phyloP scores from a whole-genome alignment of 768 basidiomycete genomes.

The Kwoniella shandongensis region DNA sequence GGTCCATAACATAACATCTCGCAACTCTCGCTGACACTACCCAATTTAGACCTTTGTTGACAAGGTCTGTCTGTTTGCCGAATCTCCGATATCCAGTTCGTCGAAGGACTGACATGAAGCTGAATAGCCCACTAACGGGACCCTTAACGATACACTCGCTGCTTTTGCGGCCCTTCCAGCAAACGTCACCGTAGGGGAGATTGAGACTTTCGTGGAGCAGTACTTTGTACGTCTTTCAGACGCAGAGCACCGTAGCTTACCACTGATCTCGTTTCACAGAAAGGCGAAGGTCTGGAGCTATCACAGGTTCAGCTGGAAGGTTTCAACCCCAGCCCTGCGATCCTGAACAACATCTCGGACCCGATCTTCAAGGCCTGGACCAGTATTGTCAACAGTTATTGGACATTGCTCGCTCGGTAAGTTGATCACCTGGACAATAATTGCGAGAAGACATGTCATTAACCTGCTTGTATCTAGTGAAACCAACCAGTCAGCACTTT shows the following conservation, averaged over 20 bases:
- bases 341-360: conserved; percentile 70
- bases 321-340: conserved; percentile 66
- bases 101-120: conserved; percentile 10
- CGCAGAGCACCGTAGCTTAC: too few relatives aligned
- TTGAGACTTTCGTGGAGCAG: conserved; percentile 68
- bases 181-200: conserved; percentile 63
- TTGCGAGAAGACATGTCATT: not conserved
- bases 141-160: conserved; percentile 65
- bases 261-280: conserved; percentile 33
- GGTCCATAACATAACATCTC: not conserved
- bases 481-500: conserved; percentile 71
- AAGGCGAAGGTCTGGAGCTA: conserved; percentile 82
- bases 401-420: conserved; percentile 69
- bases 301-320: conserved; percentile 63
- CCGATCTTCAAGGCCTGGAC: conserved; percentile 70
- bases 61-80: conserved; percentile 10
- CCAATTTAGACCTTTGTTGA: conserved; percentile 26
- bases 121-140: conserved; percentile 69
- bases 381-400: conserved; percentile 78
- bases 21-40: too few relatives aligned
- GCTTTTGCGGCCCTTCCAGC: conserved; percentile 60
- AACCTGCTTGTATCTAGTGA: conserved; percentile 40
- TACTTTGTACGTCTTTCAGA: conserved; percentile 60
- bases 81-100: conserved; percentile 16
- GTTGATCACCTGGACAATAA: conserved; percentile 6